Evolutionary conservation across 2,329 filamentous ascomycete species (phyloP).

Genomic region (Neonectria punicea): DNA sequence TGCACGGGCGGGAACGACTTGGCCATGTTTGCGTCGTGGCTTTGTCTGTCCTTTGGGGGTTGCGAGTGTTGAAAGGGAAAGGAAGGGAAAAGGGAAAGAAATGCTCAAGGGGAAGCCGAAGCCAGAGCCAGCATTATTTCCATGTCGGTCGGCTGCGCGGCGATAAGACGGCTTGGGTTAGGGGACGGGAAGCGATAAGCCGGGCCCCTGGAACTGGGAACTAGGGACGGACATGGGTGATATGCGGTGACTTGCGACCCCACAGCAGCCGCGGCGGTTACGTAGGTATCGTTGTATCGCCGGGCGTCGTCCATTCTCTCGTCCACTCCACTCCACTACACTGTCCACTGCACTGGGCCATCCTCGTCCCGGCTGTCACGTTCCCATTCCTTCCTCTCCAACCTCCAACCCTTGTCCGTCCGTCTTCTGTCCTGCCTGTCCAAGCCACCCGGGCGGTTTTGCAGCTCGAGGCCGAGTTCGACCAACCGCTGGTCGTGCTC

Average conservation of each 20-base stretch:
- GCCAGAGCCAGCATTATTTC: slow-evolving; percentile 13
- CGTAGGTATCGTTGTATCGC: slow-evolving; percentile 13
- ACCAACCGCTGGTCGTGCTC: slow-evolving; percentile 49
- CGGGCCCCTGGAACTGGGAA: background rate
- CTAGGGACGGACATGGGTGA: background rate
- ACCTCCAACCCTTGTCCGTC: slow-evolving; percentile 6
- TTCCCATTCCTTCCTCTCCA: background rate
- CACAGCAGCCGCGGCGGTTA: background rate
- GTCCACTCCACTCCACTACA: background rate
- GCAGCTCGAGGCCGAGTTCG: slow-evolving; percentile 49
- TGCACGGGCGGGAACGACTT: slow-evolving; percentile 80
- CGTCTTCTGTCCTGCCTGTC: background rate
- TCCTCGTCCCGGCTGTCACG: slow-evolving; percentile 2
- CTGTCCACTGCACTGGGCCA: background rate
- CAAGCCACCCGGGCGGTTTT: slow-evolving; percentile 28
- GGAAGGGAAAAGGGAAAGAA: slow-evolving; percentile 16
- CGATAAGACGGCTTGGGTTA: slow-evolving; percentile 30
- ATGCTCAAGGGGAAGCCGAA: slow-evolving; percentile 20
- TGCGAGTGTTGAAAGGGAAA: slow-evolving; percentile 1
- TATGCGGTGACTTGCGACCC: background rate
- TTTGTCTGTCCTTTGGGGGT: background rate
- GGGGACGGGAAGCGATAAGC: slow-evolving; percentile 7
- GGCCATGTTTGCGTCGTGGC: slow-evolving; percentile 41
- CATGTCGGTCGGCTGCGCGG: background rate
- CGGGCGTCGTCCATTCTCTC: background rate